phyloP scores from a whole-genome alignment of 331 rosid species.

The Acacia pycnantha region DNA sequence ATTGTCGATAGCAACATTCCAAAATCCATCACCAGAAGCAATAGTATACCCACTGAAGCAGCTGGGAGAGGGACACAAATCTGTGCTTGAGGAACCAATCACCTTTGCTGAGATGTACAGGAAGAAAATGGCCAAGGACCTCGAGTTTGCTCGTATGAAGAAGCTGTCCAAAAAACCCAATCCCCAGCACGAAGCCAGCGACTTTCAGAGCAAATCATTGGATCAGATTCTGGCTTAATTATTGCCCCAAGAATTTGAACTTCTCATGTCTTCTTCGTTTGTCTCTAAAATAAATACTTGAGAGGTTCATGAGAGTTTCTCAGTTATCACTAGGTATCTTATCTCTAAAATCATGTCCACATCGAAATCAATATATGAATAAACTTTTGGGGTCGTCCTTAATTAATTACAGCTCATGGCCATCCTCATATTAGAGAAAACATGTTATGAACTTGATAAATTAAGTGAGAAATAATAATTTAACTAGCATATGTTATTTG shows the following conservation, averaged over 20 bases:
- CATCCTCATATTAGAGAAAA: neutral
- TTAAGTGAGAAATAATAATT: too few relatives aligned
- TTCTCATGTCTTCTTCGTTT: neutral
- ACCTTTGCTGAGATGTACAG: slow-evolving; percentile 81
- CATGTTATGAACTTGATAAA: too few relatives aligned
- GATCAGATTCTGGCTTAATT: slow-evolving; percentile 54
- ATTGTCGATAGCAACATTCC: slow-evolving; percentile 90
- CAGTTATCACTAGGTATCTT: neutral
- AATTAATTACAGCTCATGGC: neutral
- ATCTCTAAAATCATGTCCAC: neutral
- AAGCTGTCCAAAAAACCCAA: slow-evolving; percentile 49
- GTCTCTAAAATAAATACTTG: neutral
- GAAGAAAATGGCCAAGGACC: slow-evolving; percentile 74
- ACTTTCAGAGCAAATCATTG: slow-evolving; percentile 43
- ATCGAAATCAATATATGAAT: neutral
- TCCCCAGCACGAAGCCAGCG: slow-evolving; percentile 18
- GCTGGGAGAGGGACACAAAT: slow-evolving; percentile 68
- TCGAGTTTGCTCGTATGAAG: slow-evolving; percentile 75
- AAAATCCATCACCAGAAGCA: slow-evolving; percentile 83
- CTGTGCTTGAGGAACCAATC: slow-evolving; percentile 67
- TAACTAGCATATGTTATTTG: too few relatives aligned
- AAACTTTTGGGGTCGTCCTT: neutral
- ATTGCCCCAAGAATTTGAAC: neutral
- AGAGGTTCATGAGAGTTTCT: neutral
- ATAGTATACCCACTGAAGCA: slow-evolving; percentile 76